Conservation (phyloP, 305 asterid genomes). For the Fraxinus nigra region DNA sequence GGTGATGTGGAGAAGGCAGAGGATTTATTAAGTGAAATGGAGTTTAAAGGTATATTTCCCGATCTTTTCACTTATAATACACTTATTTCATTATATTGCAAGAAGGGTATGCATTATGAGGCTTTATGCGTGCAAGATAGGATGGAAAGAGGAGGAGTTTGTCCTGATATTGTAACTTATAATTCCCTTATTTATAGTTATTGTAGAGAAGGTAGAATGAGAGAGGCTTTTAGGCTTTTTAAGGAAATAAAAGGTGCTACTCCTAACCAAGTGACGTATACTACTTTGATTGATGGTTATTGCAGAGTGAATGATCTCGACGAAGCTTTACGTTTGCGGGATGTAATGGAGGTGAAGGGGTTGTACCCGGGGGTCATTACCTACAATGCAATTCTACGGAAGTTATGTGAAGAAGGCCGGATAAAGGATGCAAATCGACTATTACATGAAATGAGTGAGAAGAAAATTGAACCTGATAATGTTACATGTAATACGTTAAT, state of each 20-base stretch:
- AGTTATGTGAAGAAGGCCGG: constrained; percentile 72
- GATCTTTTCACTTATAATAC: constrained; percentile 81
- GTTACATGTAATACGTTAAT: constrained; percentile 83
- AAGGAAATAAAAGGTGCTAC: constrained; percentile 59
- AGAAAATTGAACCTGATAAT: constrained; percentile 61
- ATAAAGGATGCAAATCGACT: constrained; percentile 64
- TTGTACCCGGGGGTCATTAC: constrained; percentile 69
- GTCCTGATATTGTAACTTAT: constrained; percentile 82
- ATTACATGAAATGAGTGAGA: constrained; percentile 63
- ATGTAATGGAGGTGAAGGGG: constrained; percentile 62
- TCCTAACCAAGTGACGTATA: constrained; percentile 73
- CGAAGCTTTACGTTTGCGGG: constrained; percentile 57
- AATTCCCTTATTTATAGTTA: constrained; percentile 76
- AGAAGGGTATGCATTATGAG: constrained; percentile 88
- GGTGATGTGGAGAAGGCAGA: constrained; percentile 71
- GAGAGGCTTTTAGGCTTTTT: constrained; percentile 72
- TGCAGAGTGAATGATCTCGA: constrained; percentile 63
- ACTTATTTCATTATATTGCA: constrained; percentile 75
- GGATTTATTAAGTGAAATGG: constrained; percentile 68
- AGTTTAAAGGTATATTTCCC: constrained; percentile 48
- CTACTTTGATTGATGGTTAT: constrained; percentile 82
- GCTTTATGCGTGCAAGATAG: constrained; percentile 78
- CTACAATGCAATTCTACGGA: constrained; percentile 76
- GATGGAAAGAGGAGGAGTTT: constrained; percentile 63
- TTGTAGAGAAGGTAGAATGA: constrained; percentile 83